Evolutionary conservation across 2,329 filamentous ascomycete species (phyloP), one percentile per base, ranked within the genome.

Genomic region (Alternaria brassicae): DNA sequence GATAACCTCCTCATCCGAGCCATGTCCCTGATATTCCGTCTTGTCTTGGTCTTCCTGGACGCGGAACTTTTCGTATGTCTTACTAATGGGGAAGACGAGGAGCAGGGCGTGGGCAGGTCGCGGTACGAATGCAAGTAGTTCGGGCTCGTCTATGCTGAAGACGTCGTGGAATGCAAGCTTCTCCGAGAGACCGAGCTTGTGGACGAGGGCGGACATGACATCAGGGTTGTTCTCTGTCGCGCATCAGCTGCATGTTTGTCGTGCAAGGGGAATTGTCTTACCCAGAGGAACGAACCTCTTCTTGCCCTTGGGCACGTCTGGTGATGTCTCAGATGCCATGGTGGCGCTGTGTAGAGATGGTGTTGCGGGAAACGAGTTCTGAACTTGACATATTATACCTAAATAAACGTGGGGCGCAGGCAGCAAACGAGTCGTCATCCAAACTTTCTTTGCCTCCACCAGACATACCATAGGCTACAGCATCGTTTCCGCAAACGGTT

Each of bases 41-140:
- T 82, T 81, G 21, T 84, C 76, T 50, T 81, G 81, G 79, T 97
- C 93, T 81, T 97, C 93, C 41, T 86, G 82, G 57, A 85, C 77
- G 30, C 93, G 90, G 74, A 89, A 88, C 60, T 84, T 85, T 80
- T 97, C 91, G 84, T 97, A 97, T 40, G 86, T 85, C 48, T 88
- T 82, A 53, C 87, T 92, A 63, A 96, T 85, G 66, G 95, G 95
- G 78, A 97, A 97, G 65, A 98, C 93, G 69, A 98, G 89, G 30
- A 98, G 88, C 15, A 98, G 87, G 6, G 94, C 94, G 65, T 93
- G 86, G 2, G 92, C 91, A 2, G 95, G 95, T 1, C 93, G 91
- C 0, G 95, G 93, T 37, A 98, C 88, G 79, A 97, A 93, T 61
- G 88, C 86, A 51, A 98, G 88, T 37, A 97, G 86, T 52, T 93